A percentile compares a stretch with the other conserved stretches of the same genome.
Evolutionary conservation across 2,329 filamentous ascomycete genomes (phyloP).

Genomic region (Drechslerella dactyloides): DNA sequence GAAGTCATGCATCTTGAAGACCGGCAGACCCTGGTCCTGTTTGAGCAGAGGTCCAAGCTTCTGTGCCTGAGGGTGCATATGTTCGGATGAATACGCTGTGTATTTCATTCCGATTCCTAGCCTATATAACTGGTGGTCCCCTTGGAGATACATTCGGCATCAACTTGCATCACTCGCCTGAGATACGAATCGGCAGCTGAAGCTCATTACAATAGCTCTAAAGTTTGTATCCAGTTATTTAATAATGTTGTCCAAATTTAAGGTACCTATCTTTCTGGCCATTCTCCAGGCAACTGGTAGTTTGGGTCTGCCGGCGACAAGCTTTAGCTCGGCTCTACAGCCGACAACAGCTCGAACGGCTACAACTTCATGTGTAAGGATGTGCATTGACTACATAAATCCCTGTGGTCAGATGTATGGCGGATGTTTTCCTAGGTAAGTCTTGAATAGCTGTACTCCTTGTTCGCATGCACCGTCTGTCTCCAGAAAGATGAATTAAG

Average conservation of each 20-base stretch:
- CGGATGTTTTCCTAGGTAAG: constrained; percentile 29
- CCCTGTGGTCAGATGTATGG: constrained; percentile 22
- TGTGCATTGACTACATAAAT: constrained; percentile 28
- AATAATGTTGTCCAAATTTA: neutral
- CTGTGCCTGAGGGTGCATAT: no score
- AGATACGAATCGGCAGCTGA: no score
- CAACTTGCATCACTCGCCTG: no score
- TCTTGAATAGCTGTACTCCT: neutral
- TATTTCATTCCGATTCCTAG: no score
- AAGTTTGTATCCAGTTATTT: neutral
- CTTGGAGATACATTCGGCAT: no score
- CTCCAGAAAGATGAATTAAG: neutral
- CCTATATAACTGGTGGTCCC: no score
- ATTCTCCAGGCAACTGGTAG: constrained; percentile 3
- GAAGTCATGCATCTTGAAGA: no score
- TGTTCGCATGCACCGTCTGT: no score
- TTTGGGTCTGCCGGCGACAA: neutral
- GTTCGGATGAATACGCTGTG: no score
- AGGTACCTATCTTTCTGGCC: constrained; percentile 11
- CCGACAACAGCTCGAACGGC: neutral
- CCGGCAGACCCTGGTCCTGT: no score
- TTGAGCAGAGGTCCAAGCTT: no score
- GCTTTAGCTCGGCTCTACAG: neutral
- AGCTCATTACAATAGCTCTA: neutral
- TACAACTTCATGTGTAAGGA: constrained; percentile 6